A percentile compares a stretch with the other conserved stretches of the same genome.
phyloP scores from a whole-genome alignment of 257 asterid species.

The Mentha longifolia region DNA sequence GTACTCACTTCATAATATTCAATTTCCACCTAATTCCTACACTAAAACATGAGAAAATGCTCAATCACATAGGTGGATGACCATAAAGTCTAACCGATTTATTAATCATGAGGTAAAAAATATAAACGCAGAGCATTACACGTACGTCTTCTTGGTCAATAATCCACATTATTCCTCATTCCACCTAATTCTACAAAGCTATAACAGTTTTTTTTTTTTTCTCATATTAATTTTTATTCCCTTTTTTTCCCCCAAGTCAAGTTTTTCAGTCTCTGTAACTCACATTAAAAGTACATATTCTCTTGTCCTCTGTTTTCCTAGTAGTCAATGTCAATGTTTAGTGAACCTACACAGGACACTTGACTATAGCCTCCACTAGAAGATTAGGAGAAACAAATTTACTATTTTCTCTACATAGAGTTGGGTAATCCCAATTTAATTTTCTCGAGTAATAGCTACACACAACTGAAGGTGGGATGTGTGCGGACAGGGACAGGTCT shows the following conservation, averaged over 20 bases:
- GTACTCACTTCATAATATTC: background rate
- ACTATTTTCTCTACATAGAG: conserved; percentile 21
- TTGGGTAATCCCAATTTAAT: conserved; percentile 6
- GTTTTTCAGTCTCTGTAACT: background rate
- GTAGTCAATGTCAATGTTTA: conserved; percentile 5
- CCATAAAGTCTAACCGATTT: background rate
- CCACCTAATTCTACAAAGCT: conserved; percentile 12
- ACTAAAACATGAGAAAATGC: background rate
- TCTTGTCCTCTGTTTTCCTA: conserved; percentile 5
- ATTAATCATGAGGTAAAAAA: background rate
- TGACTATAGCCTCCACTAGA: conserved; percentile 9
- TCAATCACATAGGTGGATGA: background rate
- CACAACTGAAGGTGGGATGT: conserved; percentile 3
- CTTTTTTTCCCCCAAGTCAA: background rate
- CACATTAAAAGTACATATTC: background rate
- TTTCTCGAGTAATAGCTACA: conserved; percentile 4
- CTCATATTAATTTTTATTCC: background rate
- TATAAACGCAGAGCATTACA: too few species aligned
- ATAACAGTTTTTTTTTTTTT: background rate
- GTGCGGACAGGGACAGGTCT: background rate
- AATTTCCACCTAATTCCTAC: background rate
- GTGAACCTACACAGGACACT: background rate
- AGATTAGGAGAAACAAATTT: background rate
- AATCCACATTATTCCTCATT: background rate
- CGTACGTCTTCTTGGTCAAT: background rate